phyloP scores from a whole-genome alignment of 192 early-diverging fungal species.

The Umbelopsis sp. region DNA sequence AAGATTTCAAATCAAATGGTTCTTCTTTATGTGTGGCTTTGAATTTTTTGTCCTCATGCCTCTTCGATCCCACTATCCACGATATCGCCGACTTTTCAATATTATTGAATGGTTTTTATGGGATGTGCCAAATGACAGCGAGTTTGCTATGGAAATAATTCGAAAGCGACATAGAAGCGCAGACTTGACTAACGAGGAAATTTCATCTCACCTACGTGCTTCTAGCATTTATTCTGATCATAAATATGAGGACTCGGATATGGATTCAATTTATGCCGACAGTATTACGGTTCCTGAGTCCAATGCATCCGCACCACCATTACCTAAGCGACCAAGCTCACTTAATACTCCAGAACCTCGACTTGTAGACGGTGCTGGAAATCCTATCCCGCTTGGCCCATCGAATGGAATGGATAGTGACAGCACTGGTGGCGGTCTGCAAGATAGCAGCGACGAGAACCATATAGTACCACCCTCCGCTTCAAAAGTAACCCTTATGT shows the following conservation, averaged over 20 bases:
- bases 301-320: background rate
- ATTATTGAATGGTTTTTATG: constrained; percentile 49
- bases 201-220: background rate
- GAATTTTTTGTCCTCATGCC: constrained; percentile 51
- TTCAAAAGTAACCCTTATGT: background rate
- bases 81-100: constrained; percentile 49
- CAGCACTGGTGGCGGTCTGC: background rate
- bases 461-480: background rate
- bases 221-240: background rate
- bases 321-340: background rate
- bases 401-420: background rate
- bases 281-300: background rate
- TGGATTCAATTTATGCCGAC: constrained; percentile 2
- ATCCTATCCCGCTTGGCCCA: background rate
- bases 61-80: constrained; percentile 46
- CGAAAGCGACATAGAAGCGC: constrained; percentile 11
- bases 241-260: background rate
- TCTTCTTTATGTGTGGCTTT: constrained; percentile 35
- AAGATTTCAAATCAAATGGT: constrained; percentile 1
- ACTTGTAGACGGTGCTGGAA: background rate
- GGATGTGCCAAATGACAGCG: constrained; percentile 53
- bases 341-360: background rate
- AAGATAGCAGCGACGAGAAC: constrained; percentile 7
- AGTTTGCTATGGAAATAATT: constrained; percentile 49
- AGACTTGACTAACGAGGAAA: background rate